These are phyloP conservation scores for Flueggea neowawraea DNA, from an alignment of 441 rosid species.

Conservation along the genomic window DNA sequence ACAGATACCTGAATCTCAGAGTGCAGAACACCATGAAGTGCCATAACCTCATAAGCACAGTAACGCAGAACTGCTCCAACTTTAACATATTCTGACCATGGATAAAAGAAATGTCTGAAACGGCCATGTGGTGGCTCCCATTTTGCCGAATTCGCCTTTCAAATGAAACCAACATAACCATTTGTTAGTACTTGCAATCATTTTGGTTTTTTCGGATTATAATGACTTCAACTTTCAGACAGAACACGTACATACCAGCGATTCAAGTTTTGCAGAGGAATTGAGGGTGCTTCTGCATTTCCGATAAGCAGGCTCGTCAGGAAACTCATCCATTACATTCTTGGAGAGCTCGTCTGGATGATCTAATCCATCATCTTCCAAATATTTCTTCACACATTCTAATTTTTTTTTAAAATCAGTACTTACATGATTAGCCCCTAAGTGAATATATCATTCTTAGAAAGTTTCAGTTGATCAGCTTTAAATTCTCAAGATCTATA, in stretches of 20 bases:
- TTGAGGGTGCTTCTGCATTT: slow-evolving; percentile 44
- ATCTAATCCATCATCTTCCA: slow-evolving; percentile 44
- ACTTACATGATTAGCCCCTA: slow-evolving; percentile 1
- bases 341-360: slow-evolving; percentile 48
- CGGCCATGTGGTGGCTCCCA: slow-evolving; percentile 79
- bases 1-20: slow-evolving; percentile 59
- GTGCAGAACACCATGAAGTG: slow-evolving; percentile 68
- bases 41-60: slow-evolving; percentile 72
- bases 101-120: slow-evolving; percentile 53
- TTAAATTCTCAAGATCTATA: background rate
- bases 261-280: slow-evolving; percentile 53
- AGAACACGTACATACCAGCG: slow-evolving; percentile 31
- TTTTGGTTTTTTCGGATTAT: no score
- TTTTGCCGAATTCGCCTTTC: slow-evolving; percentile 51
- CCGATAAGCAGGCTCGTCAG: slow-evolving; percentile 58
- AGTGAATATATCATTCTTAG: no score
- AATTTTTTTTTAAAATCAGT: slow-evolving; percentile 2
- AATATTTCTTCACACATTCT: slow-evolving; percentile 70
- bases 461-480: background rate
- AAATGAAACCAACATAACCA: slow-evolving; percentile 6
- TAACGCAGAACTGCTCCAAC: slow-evolving; percentile 55
- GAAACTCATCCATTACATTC: slow-evolving; percentile 58
- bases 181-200: slow-evolving; percentile 2
- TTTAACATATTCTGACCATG: slow-evolving; percentile 70
- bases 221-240: background rate